Evolutionary conservation across 164 flowering plant species (phyloP).

Genomic region (Magnolia officinalis): DNA sequence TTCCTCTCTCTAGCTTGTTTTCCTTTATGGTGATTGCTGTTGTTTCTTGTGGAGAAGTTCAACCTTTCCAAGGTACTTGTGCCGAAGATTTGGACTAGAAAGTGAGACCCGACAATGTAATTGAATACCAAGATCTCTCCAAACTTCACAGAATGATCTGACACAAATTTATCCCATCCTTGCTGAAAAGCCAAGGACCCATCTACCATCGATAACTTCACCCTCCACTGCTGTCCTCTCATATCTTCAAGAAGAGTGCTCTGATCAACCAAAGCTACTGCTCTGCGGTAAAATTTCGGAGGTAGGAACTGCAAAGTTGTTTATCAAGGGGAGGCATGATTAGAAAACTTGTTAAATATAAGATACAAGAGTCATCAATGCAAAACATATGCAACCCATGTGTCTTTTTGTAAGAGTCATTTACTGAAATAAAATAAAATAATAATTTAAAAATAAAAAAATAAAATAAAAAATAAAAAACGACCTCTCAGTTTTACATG

Average conservation of each 20-base stretch:
- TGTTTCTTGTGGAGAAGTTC: conserved; percentile 18
- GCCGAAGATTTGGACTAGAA: conserved; percentile 35
- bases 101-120: conserved; percentile 33
- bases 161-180: conserved; percentile 50
- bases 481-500: not conserved
- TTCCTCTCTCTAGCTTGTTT: not conserved
- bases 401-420: not conserved
- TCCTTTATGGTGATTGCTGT: not conserved
- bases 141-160: conserved; percentile 35
- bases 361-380: too few species aligned
- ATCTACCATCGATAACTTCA: conserved; percentile 23
- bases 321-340: not conserved
- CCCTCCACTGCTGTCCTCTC: conserved; percentile 35
- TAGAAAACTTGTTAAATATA: not conserved
- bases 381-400: too few species aligned
- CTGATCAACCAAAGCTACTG: conserved; percentile 23
- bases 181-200: conserved; percentile 38
- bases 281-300: conserved; percentile 29
- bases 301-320: conserved; percentile 42
- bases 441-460: not conserved
- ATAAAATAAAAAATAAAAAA: too few species aligned
- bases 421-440: not conserved
- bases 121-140: conserved; percentile 45
- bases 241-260: conserved; percentile 37
- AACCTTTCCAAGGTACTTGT: conserved; percentile 32